Conservation (phyloP, 1,139 yeast genomes). For the Zhuliangozyma blackwelliae region DNA sequence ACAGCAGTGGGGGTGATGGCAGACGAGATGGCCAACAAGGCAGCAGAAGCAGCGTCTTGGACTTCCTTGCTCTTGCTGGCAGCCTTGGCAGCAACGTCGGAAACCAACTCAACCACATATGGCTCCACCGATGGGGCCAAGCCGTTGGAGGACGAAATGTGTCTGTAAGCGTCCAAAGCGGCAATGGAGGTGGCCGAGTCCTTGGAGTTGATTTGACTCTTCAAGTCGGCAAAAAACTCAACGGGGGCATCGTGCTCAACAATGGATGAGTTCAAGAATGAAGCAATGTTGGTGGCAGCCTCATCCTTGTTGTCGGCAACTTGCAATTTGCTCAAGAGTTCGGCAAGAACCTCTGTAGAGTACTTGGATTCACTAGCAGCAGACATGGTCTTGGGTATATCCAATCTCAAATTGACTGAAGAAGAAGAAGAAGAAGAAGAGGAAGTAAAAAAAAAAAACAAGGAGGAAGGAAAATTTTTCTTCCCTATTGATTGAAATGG, state of each 20-base stretch:
- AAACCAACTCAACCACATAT: slow-evolving; percentile 72
- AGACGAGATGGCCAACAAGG: slow-evolving; percentile 72
- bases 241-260: slow-evolving; percentile 98
- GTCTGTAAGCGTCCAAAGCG: slow-evolving; percentile 79
- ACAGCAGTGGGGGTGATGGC: slow-evolving; percentile 91
- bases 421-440: slow-evolving; percentile 5
- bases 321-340: slow-evolving; percentile 87
- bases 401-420: slow-evolving; percentile 19
- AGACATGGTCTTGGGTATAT: slow-evolving; percentile 35
- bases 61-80: slow-evolving; percentile 87
- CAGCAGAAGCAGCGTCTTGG: slow-evolving; percentile 64
- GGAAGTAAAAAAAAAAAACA: neutral
- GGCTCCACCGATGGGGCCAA: slow-evolving; percentile 94
- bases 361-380: slow-evolving; percentile 63
- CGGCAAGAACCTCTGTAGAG: slow-evolving; percentile 81
- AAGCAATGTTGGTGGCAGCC: slow-evolving; percentile 87
- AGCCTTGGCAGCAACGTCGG: slow-evolving; percentile 67
- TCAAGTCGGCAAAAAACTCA: slow-evolving; percentile 75
- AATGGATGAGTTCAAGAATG: slow-evolving; percentile 93
- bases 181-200: slow-evolving; percentile 57
- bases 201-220: slow-evolving; percentile 75
- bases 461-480: slow-evolving; percentile 3
- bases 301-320: slow-evolving; percentile 87
- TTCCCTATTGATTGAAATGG: neutral
- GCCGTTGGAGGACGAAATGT: slow-evolving; percentile 78